Evolutionary conservation across 164 flowering plant genomes (phyloP).

Genomic region (Aristolochia contorta): DNA sequence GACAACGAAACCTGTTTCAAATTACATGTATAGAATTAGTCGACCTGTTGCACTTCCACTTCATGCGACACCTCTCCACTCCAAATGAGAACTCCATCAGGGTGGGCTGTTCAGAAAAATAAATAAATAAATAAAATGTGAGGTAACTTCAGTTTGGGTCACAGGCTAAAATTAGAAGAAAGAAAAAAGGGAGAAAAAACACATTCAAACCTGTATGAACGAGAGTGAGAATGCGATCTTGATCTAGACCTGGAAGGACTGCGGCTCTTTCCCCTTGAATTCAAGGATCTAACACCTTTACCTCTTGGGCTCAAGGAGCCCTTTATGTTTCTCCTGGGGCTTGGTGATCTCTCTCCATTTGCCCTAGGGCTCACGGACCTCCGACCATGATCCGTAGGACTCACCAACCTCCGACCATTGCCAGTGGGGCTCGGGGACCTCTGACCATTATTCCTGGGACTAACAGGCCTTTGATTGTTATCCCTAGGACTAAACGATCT

Average conservation of each 20-base stretch:
- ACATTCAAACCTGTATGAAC: slow-evolving; percentile 27
- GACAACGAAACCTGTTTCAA: no score
- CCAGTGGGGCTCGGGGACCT: no score
- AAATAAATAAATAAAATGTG: not conserved
- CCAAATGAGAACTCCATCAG: not conserved
- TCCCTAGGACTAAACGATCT: slow-evolving; percentile 28
- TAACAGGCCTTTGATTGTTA: slow-evolving; percentile 16
- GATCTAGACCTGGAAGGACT: slow-evolving; percentile 24
- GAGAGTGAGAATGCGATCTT: slow-evolving; percentile 23
- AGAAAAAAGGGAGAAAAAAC: not conserved
- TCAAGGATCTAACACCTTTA: slow-evolving; percentile 15
- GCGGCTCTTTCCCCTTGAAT: not conserved
- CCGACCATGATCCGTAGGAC: no score
- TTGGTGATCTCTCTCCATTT: no score
- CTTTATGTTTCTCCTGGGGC: no score
- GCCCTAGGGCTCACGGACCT: no score
- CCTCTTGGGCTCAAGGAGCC: slow-evolving; percentile 28
- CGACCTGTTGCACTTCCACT: no score
- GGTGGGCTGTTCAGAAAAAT: not conserved
- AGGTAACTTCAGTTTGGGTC: no score
- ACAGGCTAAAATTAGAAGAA: no score
- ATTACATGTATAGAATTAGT: no score
- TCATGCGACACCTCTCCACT: no score
- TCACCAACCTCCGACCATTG: no score
- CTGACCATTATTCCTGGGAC: not conserved